phyloP scores from a whole-genome alignment of 75 land plant genomes.

The Picea glauca region DNA sequence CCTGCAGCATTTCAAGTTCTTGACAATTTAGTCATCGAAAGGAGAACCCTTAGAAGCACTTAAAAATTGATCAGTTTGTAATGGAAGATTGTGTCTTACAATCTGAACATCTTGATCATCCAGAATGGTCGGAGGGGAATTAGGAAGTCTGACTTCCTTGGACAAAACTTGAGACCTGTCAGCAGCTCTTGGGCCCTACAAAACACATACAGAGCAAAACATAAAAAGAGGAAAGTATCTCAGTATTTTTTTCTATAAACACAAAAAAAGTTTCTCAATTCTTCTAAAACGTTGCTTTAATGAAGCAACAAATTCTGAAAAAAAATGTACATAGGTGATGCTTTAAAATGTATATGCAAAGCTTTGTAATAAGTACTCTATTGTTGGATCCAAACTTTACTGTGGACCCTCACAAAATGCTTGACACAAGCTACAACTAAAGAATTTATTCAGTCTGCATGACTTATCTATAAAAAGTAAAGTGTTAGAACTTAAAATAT shows the following conservation, averaged over 20 bases:
- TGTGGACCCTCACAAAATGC: too few relatives aligned
- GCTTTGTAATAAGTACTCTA: neutral
- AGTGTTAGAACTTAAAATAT: too few relatives aligned
- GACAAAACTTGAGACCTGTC: constrained; percentile 78
- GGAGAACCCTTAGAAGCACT: neutral
- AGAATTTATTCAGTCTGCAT: too few relatives aligned
- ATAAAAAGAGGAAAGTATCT: neutral
- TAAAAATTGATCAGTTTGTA: neutral
- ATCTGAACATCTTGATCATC: too few relatives aligned
- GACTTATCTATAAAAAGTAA: too few relatives aligned
- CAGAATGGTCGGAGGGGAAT: constrained; percentile 22
- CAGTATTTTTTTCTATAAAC: neutral
- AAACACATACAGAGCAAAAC: constrained; percentile 9
- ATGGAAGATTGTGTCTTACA: constrained; percentile 31
- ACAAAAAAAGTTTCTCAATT: neutral
- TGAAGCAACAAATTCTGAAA: constrained; percentile 1
- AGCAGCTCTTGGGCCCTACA: constrained; percentile 68
- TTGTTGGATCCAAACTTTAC: neutral
- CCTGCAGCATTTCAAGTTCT: constrained; percentile 26
- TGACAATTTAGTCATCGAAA: neutral
- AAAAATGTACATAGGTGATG: neutral
- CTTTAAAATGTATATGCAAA: neutral
- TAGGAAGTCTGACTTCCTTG: constrained; percentile 78
- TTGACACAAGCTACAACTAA: too few relatives aligned
- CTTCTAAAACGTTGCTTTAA: neutral